Evolutionary conservation across 768 basidiomycete genomes (phyloP), one percentile per base, ranked within the genome.

Genomic region (Suillus luteus): DNA sequence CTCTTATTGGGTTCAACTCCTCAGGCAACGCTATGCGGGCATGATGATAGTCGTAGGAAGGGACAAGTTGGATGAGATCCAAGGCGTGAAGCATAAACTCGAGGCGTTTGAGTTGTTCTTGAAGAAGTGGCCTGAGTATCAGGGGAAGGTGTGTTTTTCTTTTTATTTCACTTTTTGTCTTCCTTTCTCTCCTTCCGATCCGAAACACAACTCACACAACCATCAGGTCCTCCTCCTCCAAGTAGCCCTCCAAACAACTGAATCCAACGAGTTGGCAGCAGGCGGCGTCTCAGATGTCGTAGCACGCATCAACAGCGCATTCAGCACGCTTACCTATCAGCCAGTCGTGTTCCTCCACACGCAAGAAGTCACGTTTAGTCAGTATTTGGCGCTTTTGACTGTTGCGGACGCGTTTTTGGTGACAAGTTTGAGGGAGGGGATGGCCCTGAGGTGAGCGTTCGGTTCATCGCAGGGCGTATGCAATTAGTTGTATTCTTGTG

Each of bases 41-140:
- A 90, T 92, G 86, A 92, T 92, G 77, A 81, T 95, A 69, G 84
- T 95, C 57, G 93, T 96, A 0, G 94, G 93, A 0, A 79, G 93
- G 2, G 93, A 95, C 74, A 95, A 96, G 76, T 82, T 96, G 35
- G 93, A 96, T 71, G 91, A 91, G 70, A 83, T 95, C 62, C 91
- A 92, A 80, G 92, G 93, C 55, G 91, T 95, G 38, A 82, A 86
- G 17, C 90, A 95, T 65, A 95, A 95, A 73, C 81, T 95, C 58
- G 82, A 87, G 54, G 91, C 93, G 0, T 95, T 95, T 69, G 93
- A 95, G 70, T 76, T 80, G 17, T 94, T 95, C 80, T 79, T 95
- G 59, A 89, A 90, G 65, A 86, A 85, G 68, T 79, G 90, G 66
- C 90, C 91, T n/a, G 85, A 92, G 66, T 93, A 84, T 75, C 89